Percentiles rank a stretch among this genome's conserved stretches.
Evolutionary conservation across 2,329 filamentous ascomycete genomes (phyloP).

Genomic region (Allantophomopsis cytisporea): DNA sequence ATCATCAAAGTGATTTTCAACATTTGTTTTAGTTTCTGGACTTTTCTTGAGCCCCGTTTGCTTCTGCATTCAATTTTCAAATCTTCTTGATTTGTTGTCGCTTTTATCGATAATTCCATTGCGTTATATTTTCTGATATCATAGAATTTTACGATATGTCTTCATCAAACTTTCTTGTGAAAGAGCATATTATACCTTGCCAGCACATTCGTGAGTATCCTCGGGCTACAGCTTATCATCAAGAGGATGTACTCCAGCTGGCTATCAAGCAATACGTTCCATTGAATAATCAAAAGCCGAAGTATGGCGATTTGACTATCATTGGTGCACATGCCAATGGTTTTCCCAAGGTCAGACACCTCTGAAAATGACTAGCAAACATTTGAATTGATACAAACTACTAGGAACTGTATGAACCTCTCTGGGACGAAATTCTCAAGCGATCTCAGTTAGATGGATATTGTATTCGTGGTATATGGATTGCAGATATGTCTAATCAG

Average conservation of each 20-base stretch:
- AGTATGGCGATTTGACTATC: conserved; percentile 69
- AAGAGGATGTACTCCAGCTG: conserved; percentile 62
- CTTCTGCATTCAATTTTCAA: too few relatives aligned
- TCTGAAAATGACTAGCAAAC: neutral
- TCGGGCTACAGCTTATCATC: conserved; percentile 53
- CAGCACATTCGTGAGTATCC: conserved; percentile 77
- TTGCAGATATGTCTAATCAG: conserved; percentile 79
- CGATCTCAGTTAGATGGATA: conserved; percentile 44
- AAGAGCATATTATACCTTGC: conserved; percentile 59
- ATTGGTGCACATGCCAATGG: conserved; percentile 83
- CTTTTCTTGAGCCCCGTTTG: too few relatives aligned
- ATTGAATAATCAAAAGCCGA: conserved; percentile 50
- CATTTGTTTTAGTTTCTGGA: too few relatives aligned
- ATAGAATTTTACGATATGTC: neutral
- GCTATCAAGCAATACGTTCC: conserved; percentile 84
- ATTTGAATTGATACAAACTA: neutral
- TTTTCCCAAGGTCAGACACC: conserved; percentile 61
- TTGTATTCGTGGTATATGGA: conserved; percentile 72
- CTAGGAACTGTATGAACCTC: conserved; percentile 80
- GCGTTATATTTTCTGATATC: too few relatives aligned
- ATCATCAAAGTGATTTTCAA: too few relatives aligned
- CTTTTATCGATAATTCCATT: too few relatives aligned
- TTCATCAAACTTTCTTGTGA: conserved; percentile 41
- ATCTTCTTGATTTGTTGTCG: too few relatives aligned
- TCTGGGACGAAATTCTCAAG: conserved; percentile 72